Percentiles rank a stretch among this genome's conserved stretches.
phyloP scores from a whole-genome alignment of 2,329 filamentous ascomycete genomes.

The Amesomyces nigricolor region DNA sequence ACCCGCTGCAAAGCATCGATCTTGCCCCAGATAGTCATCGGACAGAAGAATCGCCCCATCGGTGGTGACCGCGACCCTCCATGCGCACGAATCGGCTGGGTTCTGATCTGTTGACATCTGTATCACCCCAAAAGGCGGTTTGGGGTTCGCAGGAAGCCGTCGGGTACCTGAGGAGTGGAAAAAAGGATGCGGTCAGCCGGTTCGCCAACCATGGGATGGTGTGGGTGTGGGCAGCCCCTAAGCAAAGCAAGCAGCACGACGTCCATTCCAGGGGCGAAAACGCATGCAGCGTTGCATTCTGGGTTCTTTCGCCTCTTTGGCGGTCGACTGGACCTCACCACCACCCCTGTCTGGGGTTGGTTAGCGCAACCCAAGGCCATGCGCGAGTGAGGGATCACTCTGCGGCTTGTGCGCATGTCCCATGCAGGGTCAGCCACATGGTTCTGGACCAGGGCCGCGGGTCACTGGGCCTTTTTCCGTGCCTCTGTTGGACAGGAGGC shows the following conservation, averaged over 20 bases:
- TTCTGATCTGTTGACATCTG: neutral
- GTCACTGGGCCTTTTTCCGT: neutral
- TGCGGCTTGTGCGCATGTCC: neutral
- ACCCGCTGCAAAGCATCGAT: neutral
- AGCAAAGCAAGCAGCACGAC: neutral
- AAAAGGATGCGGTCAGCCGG: constrained; percentile 3
- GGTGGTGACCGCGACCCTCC: neutral
- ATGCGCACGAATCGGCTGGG: neutral
- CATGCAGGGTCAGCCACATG: constrained; percentile 25
- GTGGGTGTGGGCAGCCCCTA: neutral
- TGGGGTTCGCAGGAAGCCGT: neutral
- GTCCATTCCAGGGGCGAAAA: neutral
- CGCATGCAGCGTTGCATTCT: neutral
- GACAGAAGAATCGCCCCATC: neutral
- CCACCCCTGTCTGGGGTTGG: neutral
- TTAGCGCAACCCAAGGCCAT: too few species aligned
- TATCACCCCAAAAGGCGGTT: neutral
- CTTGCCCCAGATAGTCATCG: constrained; percentile 1
- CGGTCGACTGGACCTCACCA: constrained; percentile 2
- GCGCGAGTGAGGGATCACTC: neutral
- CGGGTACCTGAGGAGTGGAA: constrained; percentile 1
- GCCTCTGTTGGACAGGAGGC: neutral
- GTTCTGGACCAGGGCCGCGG: constrained; percentile 15
- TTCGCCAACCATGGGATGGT: neutral
- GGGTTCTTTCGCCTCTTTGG: constrained; percentile 11